A percentile compares a stretch with the other conserved stretches of the same genome.
phyloP scores from a whole-genome alignment of 2,329 filamentous ascomycete genomes.

The Trichoderma simmonsii region DNA sequence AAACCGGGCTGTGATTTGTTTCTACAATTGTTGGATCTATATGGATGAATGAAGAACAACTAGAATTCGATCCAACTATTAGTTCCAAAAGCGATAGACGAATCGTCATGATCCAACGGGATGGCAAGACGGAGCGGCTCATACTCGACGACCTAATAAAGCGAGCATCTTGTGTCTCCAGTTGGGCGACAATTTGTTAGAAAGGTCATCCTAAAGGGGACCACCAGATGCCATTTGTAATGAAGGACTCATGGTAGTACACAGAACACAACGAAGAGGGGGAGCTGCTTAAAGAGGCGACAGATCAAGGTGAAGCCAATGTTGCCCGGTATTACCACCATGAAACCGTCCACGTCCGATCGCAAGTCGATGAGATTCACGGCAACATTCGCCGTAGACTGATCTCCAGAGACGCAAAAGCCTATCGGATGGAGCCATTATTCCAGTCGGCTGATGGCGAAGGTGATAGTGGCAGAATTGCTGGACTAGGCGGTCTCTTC shows the following conservation, averaged over 20 bases:
- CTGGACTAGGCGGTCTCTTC: neutral
- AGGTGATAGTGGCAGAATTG: neutral
- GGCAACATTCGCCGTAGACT: neutral
- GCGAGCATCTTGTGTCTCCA: conserved; percentile 32
- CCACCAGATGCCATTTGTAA: conserved; percentile 32
- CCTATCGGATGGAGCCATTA: neutral
- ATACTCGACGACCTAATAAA: neutral
- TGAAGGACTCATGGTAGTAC: conserved; percentile 47
- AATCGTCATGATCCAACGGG: neutral
- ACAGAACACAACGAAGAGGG: conserved; percentile 36
- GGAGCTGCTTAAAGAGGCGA: conserved; percentile 36
- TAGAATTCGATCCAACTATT: neutral
- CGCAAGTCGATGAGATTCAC: neutral
- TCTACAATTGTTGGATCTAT: neutral
- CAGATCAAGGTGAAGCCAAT: conserved; percentile 35
- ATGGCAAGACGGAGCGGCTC: neutral
- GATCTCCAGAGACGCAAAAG: neutral
- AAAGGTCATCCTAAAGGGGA: conserved; percentile 39
- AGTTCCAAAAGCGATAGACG: too few species aligned
- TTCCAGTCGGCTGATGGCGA: neutral
- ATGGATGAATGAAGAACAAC: neutral
- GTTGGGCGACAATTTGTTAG: conserved; percentile 44
- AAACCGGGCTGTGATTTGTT: neutral
- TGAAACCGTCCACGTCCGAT: conserved; percentile 36
- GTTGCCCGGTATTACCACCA: conserved; percentile 43